Percentiles rank a stretch among this genome's conserved stretches.
These are phyloP conservation scores for Ogataea corticis DNA, from an alignment of 805 yeast genomes.

Conservation along the genomic window DNA sequence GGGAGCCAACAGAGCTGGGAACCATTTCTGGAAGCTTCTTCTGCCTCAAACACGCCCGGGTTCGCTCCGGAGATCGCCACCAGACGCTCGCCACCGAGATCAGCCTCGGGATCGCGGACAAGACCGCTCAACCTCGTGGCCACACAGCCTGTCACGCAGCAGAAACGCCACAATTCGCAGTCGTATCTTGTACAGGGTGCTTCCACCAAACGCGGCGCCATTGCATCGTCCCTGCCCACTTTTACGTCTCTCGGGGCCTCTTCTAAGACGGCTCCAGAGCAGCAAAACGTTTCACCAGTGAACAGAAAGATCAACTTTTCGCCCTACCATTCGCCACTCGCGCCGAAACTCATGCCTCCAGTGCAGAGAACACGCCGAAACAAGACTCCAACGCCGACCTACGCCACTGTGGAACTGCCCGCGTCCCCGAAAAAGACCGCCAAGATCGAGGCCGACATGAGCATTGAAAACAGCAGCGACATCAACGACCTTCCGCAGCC, in stretches of 20 bases:
- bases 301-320: neutral
- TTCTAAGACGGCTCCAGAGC: neutral
- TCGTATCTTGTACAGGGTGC: constrained; percentile 23
- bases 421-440: constrained; percentile 27
- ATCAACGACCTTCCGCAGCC: constrained; percentile 22
- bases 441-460: constrained; percentile 27
- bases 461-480: constrained; percentile 28
- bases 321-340: constrained; percentile 3
- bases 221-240: neutral
- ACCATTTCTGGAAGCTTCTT: neutral
- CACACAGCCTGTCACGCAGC: constrained; percentile 27
- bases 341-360: neutral
- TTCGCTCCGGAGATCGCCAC: neutral
- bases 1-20: neutral
- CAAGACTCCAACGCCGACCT: constrained; percentile 26
- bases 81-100: constrained; percentile 1
- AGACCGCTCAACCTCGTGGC: constrained; percentile 19
- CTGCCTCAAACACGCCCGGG: constrained; percentile 1
- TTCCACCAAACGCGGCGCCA: constrained; percentile 27
- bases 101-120: constrained; percentile 5
- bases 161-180: constrained; percentile 34
- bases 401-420: constrained; percentile 23
- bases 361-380: constrained; percentile 9
- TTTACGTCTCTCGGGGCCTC: neutral
- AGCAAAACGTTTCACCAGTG: neutral